Evolutionary conservation across 768 basidiomycete genomes (phyloP), one percentile per base, ranked within the genome.

Genomic region (Cantharellus anzutake): DNA sequence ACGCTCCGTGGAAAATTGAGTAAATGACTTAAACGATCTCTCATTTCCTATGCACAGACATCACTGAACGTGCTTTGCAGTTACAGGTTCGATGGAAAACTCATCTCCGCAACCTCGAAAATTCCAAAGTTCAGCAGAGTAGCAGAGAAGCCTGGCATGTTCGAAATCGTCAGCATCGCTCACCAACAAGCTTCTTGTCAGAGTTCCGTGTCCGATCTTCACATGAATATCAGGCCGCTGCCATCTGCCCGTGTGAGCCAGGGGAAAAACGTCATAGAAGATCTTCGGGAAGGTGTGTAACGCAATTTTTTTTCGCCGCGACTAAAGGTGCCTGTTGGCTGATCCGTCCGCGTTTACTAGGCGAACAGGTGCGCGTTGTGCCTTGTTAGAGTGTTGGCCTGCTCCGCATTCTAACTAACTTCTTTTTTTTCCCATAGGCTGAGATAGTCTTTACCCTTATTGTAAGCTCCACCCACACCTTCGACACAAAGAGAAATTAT

Each of bases 171-270:
- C 1, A 90, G 88, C 35, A 84, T 98, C 56, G 84, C 93, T 2
- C 89, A 96, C 65, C 89, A 90, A 67, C 86, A 92, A 70, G 85
- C 89, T 73, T 83, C 82, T 80, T 96, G 89, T 74, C 84, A 87
- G 70, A 83, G 86, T 0, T 76, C 79, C 4, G 79, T 96, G 39
- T 78, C 81, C 16, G 88, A 90, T 65, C 68, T 96, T 58, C 73
- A 76, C 5, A 80, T 86, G 66, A 73, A 70, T 35, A 80, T 98
- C 16, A 90, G 94, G 67, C 72, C 83, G 7, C 74, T 97, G 42
- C 96, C 96, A 5, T 81, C 84, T 4, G 96, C 92, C 14, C 83
- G 83, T 65, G 89, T 99, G 52, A 83, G 83, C 11, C 84, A 88
- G 51, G 96, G 94, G 42, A 82, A 84, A 67, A 77, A 80, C 59